Percentiles rank a stretch among this genome's conserved stretches.
Evolutionary conservation across 345 rosid species (phyloP).

Genomic region (Murraya paniculata): DNA sequence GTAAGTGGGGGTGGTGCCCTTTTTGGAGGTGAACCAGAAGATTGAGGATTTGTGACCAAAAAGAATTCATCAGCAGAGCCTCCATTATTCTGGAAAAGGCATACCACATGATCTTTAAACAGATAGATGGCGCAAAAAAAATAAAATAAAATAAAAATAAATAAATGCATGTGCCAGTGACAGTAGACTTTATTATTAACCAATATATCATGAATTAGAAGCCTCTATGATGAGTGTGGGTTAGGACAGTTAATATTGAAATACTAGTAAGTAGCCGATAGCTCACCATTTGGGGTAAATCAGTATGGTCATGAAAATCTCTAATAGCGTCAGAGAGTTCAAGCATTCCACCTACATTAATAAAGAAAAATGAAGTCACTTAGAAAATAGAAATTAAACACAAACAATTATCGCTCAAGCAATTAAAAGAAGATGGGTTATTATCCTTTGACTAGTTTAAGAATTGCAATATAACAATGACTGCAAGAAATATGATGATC

Average conservation of each 20-base stretch:
- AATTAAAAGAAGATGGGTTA: neutral
- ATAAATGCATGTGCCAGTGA: neutral
- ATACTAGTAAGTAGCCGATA: neutral
- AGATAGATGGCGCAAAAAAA: neutral
- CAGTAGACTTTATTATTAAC: neutral
- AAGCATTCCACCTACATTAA: conserved; percentile 64
- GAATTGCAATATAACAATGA: too few species aligned
- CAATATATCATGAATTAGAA: neutral
- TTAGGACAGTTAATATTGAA: neutral
- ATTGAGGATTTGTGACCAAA: conserved; percentile 75
- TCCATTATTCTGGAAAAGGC: conserved; percentile 52
- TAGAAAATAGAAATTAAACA: neutral
- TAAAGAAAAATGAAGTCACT: neutral
- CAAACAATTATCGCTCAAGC: neutral
- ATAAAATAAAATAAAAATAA: neutral
- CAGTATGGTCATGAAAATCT: conserved; percentile 84
- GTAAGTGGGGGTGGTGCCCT: conserved; percentile 81
- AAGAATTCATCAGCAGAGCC: conserved; percentile 82
- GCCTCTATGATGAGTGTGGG: neutral
- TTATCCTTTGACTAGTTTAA: too few species aligned
- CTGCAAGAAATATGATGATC: too few species aligned
- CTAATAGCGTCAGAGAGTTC: conserved; percentile 95
- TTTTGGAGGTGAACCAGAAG: conserved; percentile 93
- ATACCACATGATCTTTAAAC: conserved; percentile 16
- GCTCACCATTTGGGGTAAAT: conserved; percentile 79